These are phyloP conservation scores for Salix viminalis DNA, from an alignment of 345 rosid genomes.

Conservation along the genomic window DNA sequence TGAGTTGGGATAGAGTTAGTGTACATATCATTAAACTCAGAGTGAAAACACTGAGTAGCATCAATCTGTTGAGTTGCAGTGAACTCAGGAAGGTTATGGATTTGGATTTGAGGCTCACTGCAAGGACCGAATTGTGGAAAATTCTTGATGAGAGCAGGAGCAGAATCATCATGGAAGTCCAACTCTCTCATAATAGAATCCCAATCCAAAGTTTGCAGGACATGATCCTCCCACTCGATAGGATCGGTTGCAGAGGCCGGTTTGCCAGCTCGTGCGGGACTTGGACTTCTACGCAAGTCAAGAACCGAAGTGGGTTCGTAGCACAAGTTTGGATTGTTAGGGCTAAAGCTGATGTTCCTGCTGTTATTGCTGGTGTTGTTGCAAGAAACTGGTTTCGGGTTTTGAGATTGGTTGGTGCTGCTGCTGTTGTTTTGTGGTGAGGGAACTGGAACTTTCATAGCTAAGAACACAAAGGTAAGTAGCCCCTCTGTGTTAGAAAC, in stretches of 20 bases:
- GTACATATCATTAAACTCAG: slow-evolving; percentile 51
- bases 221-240: slow-evolving; percentile 56
- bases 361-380: slow-evolving; percentile 22
- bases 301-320: slow-evolving; percentile 87
- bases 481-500: background rate
- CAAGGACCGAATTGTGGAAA: slow-evolving; percentile 11
- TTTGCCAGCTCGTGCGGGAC: slow-evolving; percentile 38
- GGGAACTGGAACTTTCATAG: slow-evolving; percentile 62
- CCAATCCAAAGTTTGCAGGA: slow-evolving; percentile 72
- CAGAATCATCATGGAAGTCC: slow-evolving; percentile 66
- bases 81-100: slow-evolving; percentile 28
- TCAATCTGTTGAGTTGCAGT: slow-evolving; percentile 11
- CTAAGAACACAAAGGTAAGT: slow-evolving; percentile 3
- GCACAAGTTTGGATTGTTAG: slow-evolving; percentile 13
- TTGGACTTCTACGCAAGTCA: slow-evolving; percentile 53
- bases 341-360: slow-evolving; percentile 8
- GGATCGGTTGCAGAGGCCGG: slow-evolving; percentile 20
- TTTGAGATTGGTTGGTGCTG: slow-evolving; percentile 16
- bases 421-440: slow-evolving; percentile 33
- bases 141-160: slow-evolving; percentile 22
- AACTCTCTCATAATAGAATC: slow-evolving; percentile 81
- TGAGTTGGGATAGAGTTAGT: slow-evolving; percentile 29
- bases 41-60: slow-evolving; percentile 16
- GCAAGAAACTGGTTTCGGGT: slow-evolving; percentile 24
- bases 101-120: slow-evolving; percentile 12